Conservation (phyloP, 2,329 filamentous ascomycete species). For the Helicocarpus griseus region DNA sequence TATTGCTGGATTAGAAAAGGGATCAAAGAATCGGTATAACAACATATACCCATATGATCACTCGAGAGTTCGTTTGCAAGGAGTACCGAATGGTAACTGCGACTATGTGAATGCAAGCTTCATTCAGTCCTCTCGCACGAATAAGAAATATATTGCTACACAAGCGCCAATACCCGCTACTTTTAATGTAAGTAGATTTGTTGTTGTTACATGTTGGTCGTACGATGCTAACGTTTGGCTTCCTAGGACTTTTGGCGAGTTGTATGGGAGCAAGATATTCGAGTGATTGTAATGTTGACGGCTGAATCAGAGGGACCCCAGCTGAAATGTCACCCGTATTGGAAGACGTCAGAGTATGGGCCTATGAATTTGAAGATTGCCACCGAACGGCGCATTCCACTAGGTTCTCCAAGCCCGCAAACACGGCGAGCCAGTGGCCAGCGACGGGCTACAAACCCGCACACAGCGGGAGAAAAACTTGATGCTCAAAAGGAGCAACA, state of each 20-base stretch:
- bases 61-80: slow-evolving; percentile 69
- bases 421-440: slow-evolving; percentile 26
- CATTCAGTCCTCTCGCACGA: slow-evolving; percentile 66
- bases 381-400: slow-evolving; percentile 70
- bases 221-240: not conserved
- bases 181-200: slow-evolving; percentile 58
- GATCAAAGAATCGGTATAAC: slow-evolving; percentile 92
- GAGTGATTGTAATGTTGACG: slow-evolving; percentile 92
- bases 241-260: slow-evolving; percentile 91
- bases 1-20: slow-evolving; percentile 88
- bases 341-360: slow-evolving; percentile 71
- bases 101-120: slow-evolving; percentile 96
- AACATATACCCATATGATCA: slow-evolving; percentile 97
- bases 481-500: slow-evolving; percentile 19
- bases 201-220: not conserved
- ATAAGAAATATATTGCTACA: slow-evolving; percentile 91
- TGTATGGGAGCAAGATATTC: slow-evolving; percentile 91
- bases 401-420: slow-evolving; percentile 47
- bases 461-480: slow-evolving; percentile 19
- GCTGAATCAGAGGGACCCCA: slow-evolving; percentile 89
- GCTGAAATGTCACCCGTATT: slow-evolving; percentile 91
- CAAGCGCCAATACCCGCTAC: slow-evolving; percentile 90
- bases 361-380: slow-evolving; percentile 63
- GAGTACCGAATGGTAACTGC: slow-evolving; percentile 57
- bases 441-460: slow-evolving; percentile 28